Base-by-base conservation (phyloP, 2,329 filamentous ascomycete species). In the Beauveria bassiana region DNA sequence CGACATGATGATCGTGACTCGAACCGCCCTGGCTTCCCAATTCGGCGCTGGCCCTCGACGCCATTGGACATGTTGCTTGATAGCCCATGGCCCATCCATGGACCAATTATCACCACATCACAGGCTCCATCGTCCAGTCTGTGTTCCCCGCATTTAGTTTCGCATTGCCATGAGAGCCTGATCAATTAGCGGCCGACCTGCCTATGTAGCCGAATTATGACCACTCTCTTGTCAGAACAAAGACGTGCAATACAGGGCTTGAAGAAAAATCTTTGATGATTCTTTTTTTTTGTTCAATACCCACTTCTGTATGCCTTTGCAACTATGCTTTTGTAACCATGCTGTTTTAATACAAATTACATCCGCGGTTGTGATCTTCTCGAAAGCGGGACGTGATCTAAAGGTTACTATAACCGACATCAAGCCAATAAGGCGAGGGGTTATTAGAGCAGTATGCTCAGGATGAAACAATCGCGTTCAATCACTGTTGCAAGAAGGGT, bases 51-150 rank as follows among this genome's bases (percentile, higher is more conserved):
- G 49, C 16, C 47, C n/a, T 40, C 49, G 6, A 52, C 57, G 47
- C 18, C 57, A 59, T 59, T 59, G 57, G 57, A 45, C 47, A 46
- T 59, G 42, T n/a, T n/a, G 34, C 46, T 43, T n/a, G 14, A 49
- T 20, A 51, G 45, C 22, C 53, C 46, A 43, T 51, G 4, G 57
- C 49, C 57, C 57, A 45, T 34, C 50, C 12, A 28, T 3, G 22
- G 49, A 45, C 57, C 57, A 52, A 59, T 59, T 52, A 53, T 46
- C 49, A 59, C 40, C 57, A 59, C 24, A 34, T 34, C 24, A 20
- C 24, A 18, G 49, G 38, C 49, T 59, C 49, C 57, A 53, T 59
- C 49, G 24, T 34, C 28, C 57, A 59, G 43, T 52, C 57, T 59
- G 12, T 8, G 6, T 46, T 59, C 57, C 57, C 57, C 57, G 38